Conservation (phyloP, 148 eudicot species). For the Arbutus unedo region DNA sequence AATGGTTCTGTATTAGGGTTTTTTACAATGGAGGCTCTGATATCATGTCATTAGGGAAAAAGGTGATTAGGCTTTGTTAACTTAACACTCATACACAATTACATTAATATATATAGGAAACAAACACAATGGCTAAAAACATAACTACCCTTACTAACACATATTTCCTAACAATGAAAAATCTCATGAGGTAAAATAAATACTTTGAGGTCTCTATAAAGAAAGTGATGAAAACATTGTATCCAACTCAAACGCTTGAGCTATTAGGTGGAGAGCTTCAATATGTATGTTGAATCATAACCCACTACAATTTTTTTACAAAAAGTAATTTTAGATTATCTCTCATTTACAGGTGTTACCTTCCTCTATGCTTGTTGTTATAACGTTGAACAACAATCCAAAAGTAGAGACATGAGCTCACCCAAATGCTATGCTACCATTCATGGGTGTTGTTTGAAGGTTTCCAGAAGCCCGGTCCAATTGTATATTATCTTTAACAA, state of each 20-base stretch:
- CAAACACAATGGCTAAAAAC: no score
- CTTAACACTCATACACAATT: no score
- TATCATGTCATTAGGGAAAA: no score
- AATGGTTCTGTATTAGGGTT: no score
- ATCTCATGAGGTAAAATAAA: background rate
- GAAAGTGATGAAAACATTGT: background rate
- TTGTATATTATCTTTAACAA: slow-evolving; percentile 53
- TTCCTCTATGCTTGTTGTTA: background rate
- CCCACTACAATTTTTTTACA: background rate
- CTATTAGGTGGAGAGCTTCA: background rate
- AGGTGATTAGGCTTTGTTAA: no score
- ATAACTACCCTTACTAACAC: no score
- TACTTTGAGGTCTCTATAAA: background rate
- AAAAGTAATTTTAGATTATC: background rate
- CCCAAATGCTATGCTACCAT: slow-evolving; percentile 62
- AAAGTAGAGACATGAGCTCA: slow-evolving; percentile 29
- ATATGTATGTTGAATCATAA: background rate
- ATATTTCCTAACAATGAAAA: background rate
- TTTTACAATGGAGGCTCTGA: no score
- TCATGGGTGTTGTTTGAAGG: slow-evolving; percentile 48
- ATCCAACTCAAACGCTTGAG: background rate
- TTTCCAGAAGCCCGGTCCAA: slow-evolving; percentile 56
- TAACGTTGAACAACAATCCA: slow-evolving; percentile 3
- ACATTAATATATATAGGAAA: no score
- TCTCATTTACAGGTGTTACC: background rate